Evolutionary conservation across 2,329 filamentous ascomycete genomes (phyloP).

Genomic region (Aspergillus pseudonomiae): DNA sequence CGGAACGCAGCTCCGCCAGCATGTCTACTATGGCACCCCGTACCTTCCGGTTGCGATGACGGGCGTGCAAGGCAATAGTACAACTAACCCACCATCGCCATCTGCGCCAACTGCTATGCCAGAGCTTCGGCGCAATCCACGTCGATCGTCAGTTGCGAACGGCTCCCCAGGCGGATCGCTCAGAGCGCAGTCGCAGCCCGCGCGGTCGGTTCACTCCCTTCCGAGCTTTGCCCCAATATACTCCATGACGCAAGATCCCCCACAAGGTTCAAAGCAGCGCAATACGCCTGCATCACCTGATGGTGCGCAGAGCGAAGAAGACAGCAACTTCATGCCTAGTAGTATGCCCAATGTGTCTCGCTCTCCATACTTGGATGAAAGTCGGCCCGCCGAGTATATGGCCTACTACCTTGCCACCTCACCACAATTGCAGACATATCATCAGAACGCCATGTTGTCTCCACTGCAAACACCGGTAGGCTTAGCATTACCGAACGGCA

Average conservation of each 20-base stretch:
- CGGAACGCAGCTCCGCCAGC: slow-evolving; percentile 36
- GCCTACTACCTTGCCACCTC: slow-evolving; percentile 51
- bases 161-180: slow-evolving; percentile 46
- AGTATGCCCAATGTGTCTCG: slow-evolving; percentile 38
- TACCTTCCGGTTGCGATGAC: slow-evolving; percentile 43
- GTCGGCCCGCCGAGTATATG: slow-evolving; percentile 46
- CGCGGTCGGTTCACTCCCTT: slow-evolving; percentile 45
- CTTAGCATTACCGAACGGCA: slow-evolving; percentile 43
- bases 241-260: slow-evolving; percentile 34
- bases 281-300: slow-evolving; percentile 38
- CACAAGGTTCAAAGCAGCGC: slow-evolving; percentile 34
- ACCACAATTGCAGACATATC: slow-evolving; percentile 45
- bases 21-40: slow-evolving; percentile 37
- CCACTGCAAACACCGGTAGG: slow-evolving; percentile 43
- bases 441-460: slow-evolving; percentile 42
- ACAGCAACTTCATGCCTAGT: slow-evolving; percentile 33
- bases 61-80: slow-evolving; percentile 38
- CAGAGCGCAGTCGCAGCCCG: slow-evolving; percentile 55
- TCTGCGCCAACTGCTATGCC: slow-evolving; percentile 42
- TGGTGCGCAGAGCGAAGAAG: slow-evolving; percentile 36
- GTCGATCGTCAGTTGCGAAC: slow-evolving; percentile 49
- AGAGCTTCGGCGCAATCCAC: slow-evolving; percentile 48
- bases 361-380: slow-evolving; percentile 41
- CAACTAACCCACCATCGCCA: slow-evolving; percentile 52
- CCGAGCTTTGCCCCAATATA: slow-evolving; percentile 38